phyloP scores from a whole-genome alignment of 2,329 filamentous ascomycete species.

The Blastomyces gilchristii region DNA sequence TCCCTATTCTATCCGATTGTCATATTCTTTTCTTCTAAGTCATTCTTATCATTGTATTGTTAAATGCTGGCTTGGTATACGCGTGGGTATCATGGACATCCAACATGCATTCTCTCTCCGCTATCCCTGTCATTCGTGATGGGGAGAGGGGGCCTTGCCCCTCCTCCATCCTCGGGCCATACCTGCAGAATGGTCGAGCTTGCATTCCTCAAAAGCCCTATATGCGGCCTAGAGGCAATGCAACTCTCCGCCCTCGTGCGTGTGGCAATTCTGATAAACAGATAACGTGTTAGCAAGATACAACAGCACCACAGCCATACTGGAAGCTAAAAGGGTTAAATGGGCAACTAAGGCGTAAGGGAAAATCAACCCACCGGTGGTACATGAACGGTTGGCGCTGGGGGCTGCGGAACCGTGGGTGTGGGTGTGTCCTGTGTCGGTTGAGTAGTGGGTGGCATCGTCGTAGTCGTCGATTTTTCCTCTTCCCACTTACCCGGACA shows the following conservation, averaged over 20 bases:
- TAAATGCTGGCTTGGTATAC: neutral
- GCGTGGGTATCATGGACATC: neutral
- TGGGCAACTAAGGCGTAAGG: neutral
- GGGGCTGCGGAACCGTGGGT: neutral
- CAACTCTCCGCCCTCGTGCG: conserved; percentile 31
- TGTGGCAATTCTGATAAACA: conserved; percentile 31
- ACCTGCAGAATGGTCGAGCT: neutral
- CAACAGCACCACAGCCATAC: conserved; percentile 12
- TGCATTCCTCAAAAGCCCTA: neutral
- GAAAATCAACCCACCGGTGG: neutral
- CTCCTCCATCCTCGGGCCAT: too few relatives aligned
- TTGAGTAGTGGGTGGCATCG: neutral
- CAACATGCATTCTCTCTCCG: too few relatives aligned
- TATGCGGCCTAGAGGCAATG: conserved; percentile 27
- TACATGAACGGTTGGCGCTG: conserved; percentile 9
- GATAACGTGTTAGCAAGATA: conserved; percentile 13
- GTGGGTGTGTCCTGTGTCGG: too few relatives aligned
- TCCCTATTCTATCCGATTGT: neutral
- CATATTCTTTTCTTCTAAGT: neutral
- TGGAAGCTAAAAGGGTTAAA: conserved; percentile 11
- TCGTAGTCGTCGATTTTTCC: conserved; percentile 10
- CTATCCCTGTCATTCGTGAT: too few relatives aligned
- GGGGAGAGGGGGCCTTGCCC: too few relatives aligned
- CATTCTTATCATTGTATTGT: neutral
- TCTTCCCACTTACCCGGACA: conserved; percentile 40